These are phyloP conservation scores for Hypoxylon fuscum DNA, from an alignment of 495 filamentous ascomycete genomes.

Conservation along the genomic window DNA sequence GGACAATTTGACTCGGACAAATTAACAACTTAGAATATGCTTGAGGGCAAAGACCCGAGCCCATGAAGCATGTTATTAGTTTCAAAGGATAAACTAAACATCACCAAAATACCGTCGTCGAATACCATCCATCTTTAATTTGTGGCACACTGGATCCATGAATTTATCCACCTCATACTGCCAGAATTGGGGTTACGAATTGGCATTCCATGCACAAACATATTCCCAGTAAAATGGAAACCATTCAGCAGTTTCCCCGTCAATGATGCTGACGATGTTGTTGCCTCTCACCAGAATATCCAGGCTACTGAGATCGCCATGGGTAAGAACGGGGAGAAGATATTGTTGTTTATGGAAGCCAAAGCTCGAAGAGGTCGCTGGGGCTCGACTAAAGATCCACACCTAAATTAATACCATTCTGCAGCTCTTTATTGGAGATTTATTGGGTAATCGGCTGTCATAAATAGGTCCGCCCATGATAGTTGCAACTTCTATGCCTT, in stretches of 20 bases:
- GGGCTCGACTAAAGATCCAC: slow-evolving; percentile 43
- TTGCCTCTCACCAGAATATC: slow-evolving; percentile 46
- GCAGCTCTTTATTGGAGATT: slow-evolving; percentile 52
- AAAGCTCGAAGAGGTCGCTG: slow-evolving; percentile 47
- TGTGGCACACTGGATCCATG: slow-evolving; percentile 54
- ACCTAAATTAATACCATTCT: slow-evolving; percentile 52
- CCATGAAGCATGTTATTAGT: no score
- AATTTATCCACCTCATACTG: slow-evolving; percentile 60
- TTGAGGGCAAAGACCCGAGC: no score
- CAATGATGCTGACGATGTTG: slow-evolving; percentile 57
- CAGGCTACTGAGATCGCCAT: slow-evolving; percentile 47
- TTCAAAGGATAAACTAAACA: slow-evolving; percentile 25
- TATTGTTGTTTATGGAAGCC: slow-evolving; percentile 16
- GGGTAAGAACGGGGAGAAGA: slow-evolving; percentile 52
- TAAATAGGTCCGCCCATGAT: slow-evolving; percentile 53
- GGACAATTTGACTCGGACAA: no score
- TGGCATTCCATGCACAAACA: slow-evolving; percentile 48
- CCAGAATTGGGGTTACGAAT: slow-evolving; percentile 59
- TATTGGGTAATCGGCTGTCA: slow-evolving; percentile 50
- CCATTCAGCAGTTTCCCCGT: slow-evolving; percentile 64
- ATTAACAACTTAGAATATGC: no score
- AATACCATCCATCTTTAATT: slow-evolving; percentile 58
- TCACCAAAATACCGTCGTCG: slow-evolving; percentile 54
- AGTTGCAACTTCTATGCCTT: slow-evolving; percentile 48
- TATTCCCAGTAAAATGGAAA: slow-evolving; percentile 64